These are phyloP conservation scores for Medicago arabica DNA, from an alignment of 306 rosid species.

Conservation along the genomic window DNA sequence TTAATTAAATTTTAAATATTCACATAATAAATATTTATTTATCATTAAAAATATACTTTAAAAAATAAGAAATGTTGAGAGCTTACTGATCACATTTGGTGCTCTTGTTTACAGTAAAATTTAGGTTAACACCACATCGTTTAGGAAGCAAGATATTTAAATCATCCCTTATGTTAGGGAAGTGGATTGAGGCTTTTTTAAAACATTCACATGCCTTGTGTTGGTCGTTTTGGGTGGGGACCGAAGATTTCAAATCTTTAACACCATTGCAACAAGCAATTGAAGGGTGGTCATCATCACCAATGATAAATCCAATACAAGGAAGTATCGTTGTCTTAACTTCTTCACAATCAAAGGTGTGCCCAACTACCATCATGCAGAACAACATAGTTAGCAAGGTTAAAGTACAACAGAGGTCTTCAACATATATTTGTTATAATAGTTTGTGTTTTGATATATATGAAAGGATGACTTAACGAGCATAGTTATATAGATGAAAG, in stretches of 20 bases:
- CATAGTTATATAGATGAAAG: neutral
- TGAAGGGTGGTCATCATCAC: neutral
- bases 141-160: constrained; percentile 30
- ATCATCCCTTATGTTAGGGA: neutral
- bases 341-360: constrained; percentile 30
- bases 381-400: neutral
- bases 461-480: neutral
- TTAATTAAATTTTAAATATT: too few species aligned
- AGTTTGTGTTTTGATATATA: neutral
- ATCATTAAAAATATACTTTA: neutral
- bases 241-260: neutral
- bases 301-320: constrained; percentile 32
- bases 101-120: constrained; percentile 27
- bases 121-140: constrained; percentile 24
- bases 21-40: neutral
- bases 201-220: constrained; percentile 47
- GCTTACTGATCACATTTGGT: constrained; percentile 36
- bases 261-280: constrained; percentile 25
- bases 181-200: neutral
- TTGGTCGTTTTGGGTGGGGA: constrained; percentile 2
- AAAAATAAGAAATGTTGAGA: neutral
- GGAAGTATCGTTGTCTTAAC: neutral
- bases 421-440: constrained; percentile 9
- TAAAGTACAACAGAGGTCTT: neutral
- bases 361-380: neutral